Base-by-base conservation (phyloP, 345 rosid species). In the Brassica rapa region DNA sequence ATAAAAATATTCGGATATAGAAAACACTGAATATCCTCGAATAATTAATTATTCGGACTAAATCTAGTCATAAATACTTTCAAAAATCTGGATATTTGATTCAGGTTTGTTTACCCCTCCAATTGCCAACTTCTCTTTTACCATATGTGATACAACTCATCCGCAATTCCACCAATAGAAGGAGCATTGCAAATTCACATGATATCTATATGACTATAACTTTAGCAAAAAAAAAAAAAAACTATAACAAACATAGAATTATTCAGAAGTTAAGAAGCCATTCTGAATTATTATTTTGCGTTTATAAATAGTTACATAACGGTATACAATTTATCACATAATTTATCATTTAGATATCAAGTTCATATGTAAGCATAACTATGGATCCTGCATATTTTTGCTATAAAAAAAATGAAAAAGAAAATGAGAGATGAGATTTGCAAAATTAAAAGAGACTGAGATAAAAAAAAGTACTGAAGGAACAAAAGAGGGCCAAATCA, bases 401-500 rank as follows among this genome's bases (percentile, higher is more conserved):
- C 56, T 49, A 14, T 49, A 66, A 73, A 60, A 78, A 71, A 46
- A 8, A 15, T n/a, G 53, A 46, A 23, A 30, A 73, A 6, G 14
- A 23, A 30, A 73, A 6, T 2, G 33, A 33, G 78, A 68, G 74
- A 68, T 61, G 67, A 73, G 29, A 79, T 68, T 33, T 73, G 78
- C 74, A 79, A 79, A 68, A 68, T 51, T 25, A 73, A 73, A 79
- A 9, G 60, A 68, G 51, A 62, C 35, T 61, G 82, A 68, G 51
- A 73, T 79, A 32, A 25, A 25, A 25, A 73, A 49, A 73, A 73
- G 78, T 68, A 68, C 66, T 4, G 37, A 68, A 62, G 51, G 68
- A 79, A 62, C 82, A 73, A 79, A 68, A 79, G 60, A 73, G 60
- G 75, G 71, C 64, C 74, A 74, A 73, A 74, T 62, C 82, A 79